Evolutionary conservation across 116 monocot species (phyloP).

Genomic region (Dioscorea cayenensis): DNA sequence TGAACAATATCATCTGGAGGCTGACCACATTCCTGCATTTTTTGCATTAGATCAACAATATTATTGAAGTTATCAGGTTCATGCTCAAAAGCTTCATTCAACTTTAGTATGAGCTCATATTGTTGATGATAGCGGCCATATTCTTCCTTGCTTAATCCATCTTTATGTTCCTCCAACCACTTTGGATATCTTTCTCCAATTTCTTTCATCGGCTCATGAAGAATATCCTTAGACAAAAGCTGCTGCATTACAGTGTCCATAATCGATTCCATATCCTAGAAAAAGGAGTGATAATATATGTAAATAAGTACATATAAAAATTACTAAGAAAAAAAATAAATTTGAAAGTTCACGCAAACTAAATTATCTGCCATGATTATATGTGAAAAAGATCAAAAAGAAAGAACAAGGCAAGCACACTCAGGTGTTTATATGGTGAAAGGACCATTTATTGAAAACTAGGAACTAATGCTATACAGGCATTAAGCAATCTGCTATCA

Average conservation of each 20-base stretch:
- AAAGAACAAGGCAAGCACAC: too few relatives aligned
- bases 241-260: constrained; percentile 96
- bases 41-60: constrained; percentile 93
- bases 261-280: constrained; percentile 90
- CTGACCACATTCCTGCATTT: constrained; percentile 99
- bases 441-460: too few relatives aligned
- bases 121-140: constrained; percentile 67
- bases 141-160: constrained; percentile 47
- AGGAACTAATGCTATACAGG: too few relatives aligned
- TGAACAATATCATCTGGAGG: constrained; percentile 92
- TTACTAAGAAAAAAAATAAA: not conserved
- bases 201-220: constrained; percentile 97
- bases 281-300: not conserved
- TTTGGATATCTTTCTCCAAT: constrained; percentile 89
- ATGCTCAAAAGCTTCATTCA: constrained; percentile 83
- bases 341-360: not conserved
- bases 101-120: constrained; percentile 60
- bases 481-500: too few relatives aligned
- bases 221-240: constrained; percentile 88
- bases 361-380: too few relatives aligned
- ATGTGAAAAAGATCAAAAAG: too few relatives aligned
- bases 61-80: constrained; percentile 78
- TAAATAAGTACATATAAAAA: not conserved
- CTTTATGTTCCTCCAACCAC: constrained; percentile 85
- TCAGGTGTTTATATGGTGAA: too few relatives aligned